A percentile compares a stretch with the other conserved stretches of the same genome.
phyloP scores from a whole-genome alignment of 2,329 filamentous ascomycete genomes.

The Aspergillus hortae region DNA sequence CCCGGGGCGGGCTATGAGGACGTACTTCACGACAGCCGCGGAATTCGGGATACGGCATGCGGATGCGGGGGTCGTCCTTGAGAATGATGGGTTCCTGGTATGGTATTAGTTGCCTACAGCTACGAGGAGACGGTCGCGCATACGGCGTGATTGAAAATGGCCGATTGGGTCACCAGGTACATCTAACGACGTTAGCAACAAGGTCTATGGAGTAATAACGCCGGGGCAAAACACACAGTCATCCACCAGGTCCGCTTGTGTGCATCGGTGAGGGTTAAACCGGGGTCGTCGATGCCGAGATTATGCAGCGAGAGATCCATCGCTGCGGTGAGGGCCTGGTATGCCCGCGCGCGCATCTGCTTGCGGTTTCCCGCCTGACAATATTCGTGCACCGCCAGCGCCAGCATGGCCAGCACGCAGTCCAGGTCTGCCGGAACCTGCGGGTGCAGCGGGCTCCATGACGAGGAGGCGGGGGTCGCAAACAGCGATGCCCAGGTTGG shows the following conservation, averaged over 20 bases:
- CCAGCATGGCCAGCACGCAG: constrained; percentile 18
- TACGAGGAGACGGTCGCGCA: neutral
- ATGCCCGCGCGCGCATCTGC: constrained; percentile 21
- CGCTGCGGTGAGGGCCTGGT: constrained; percentile 23
- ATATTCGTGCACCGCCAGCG: constrained; percentile 22
- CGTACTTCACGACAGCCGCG: constrained; percentile 16
- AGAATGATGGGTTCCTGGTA: constrained; percentile 19
- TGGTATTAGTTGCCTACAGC: neutral
- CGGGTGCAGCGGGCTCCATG: constrained; percentile 6
- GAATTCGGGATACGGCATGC: constrained; percentile 21
- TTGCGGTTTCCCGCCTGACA: constrained; percentile 20
- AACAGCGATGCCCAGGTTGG: constrained; percentile 8
- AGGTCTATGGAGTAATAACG: neutral
- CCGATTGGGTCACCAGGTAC: constrained; percentile 18
- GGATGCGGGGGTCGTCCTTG: constrained; percentile 19
- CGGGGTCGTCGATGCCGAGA: constrained; percentile 6
- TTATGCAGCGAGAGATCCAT: constrained; percentile 23
- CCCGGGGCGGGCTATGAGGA: too few species aligned
- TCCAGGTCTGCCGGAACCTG: constrained; percentile 14
- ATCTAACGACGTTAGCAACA: constrained; percentile 8
- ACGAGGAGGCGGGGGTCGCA: constrained; percentile 10
- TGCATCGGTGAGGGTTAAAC: constrained; percentile 12
- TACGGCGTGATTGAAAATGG: constrained; percentile 16
- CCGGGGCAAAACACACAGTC: constrained; percentile 13
- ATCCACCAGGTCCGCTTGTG: constrained; percentile 25